These are phyloP conservation scores for Cystobasidium onofrii DNA, from an alignment of 768 basidiomycete species.

Conservation along the genomic window DNA sequence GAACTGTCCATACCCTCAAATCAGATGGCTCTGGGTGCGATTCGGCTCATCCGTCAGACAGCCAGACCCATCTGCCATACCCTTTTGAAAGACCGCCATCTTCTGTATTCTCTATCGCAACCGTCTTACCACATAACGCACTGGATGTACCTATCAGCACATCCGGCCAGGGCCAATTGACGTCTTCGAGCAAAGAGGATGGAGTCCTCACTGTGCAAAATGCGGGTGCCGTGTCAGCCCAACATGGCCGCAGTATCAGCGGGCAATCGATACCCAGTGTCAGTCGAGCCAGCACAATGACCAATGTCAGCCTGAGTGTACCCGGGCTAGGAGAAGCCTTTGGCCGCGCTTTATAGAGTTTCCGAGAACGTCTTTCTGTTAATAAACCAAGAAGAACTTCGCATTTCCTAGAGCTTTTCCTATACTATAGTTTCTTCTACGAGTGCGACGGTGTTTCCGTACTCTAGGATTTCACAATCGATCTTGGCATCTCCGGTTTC, in stretches of 20 bases:
- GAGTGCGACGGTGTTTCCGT: constrained; percentile 43
- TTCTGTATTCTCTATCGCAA: background rate
- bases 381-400: background rate
- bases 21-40: background rate
- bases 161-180: background rate
- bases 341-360: background rate
- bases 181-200: background rate
- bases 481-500: constrained; percentile 66
- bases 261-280: background rate
- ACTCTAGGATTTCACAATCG: constrained; percentile 78
- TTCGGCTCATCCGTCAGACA: background rate
- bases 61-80: background rate
- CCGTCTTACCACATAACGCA: background rate
- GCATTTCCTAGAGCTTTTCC: background rate
- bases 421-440: constrained; percentile 31
- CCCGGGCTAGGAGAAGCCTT: background rate
- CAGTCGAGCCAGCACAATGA: constrained; percentile 14
- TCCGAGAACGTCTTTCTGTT: too few species aligned
- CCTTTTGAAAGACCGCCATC: background rate
- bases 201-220: background rate
- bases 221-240: background rate
- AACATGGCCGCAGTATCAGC: background rate
- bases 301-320: background rate
- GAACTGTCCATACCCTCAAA: background rate
- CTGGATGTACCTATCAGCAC: background rate